phyloP scores from a whole-genome alignment of 2,329 filamentous ascomycete genomes.

The Cladosporium sphaerospermum region DNA sequence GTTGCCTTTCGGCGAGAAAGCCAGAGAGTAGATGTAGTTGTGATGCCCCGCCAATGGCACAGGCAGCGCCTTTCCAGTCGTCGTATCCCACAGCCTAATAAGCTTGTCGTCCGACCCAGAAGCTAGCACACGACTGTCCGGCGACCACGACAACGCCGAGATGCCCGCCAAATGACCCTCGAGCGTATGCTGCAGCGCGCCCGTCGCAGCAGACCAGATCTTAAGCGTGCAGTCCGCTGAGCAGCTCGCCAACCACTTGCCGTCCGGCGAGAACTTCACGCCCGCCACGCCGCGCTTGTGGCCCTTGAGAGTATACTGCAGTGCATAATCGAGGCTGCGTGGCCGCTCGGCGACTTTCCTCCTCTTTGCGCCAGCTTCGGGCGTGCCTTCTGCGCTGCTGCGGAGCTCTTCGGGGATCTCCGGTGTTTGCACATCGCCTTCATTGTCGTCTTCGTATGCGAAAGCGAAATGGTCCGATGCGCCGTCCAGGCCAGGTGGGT shows the following conservation, averaged over 20 bases:
- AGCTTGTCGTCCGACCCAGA: conserved; percentile 94
- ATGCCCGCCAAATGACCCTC: conserved; percentile 91
- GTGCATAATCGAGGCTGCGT: conserved; percentile 59
- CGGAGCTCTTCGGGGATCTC: conserved; percentile 20
- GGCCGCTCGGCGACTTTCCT: conserved; percentile 38
- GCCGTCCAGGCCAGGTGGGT: not conserved
- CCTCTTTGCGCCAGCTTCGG: conserved; percentile 12
- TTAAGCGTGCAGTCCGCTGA: conserved; percentile 84
- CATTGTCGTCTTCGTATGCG: conserved; percentile 28
- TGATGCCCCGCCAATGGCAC: conserved; percentile 75
- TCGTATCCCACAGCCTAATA: conserved; percentile 81
- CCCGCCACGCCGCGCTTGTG: conserved; percentile 75
- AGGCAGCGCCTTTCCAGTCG: conserved; percentile 53
- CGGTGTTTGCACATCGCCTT: conserved; percentile 24
- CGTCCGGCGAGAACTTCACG: conserved; percentile 86
- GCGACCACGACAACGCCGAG: conserved; percentile 88
- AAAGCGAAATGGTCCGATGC: conserved; percentile 19
- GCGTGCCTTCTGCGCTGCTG: conserved; percentile 6
- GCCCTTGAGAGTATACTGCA: conserved; percentile 65
- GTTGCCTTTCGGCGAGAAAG: conserved; percentile 97
- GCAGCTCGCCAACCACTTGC: conserved; percentile 79
- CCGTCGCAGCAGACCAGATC: conserved; percentile 78
- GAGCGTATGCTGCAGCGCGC: conserved; percentile 76
- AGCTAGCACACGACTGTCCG: conserved; percentile 79
- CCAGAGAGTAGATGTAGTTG: conserved; percentile 90